Base-by-base conservation (phyloP, 1,284 basidiomycete species). In the Ceratorhiza oryzae-sativae region DNA sequence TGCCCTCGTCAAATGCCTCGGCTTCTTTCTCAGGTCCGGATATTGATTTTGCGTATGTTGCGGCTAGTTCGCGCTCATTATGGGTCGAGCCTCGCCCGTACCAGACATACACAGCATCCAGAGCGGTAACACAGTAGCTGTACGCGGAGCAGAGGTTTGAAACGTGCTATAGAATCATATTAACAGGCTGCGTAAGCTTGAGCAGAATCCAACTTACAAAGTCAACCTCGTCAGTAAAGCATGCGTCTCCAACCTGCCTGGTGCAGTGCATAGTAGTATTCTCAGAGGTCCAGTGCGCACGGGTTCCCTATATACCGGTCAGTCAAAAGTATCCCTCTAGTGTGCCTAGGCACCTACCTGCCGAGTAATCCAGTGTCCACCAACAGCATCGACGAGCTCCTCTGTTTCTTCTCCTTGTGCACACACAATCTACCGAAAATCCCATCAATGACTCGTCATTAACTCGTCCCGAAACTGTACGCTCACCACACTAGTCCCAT, bases 231-330 rank as follows among this genome's bases (percentile, higher is more conserved):
- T 93, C 90, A 65, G 92, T 87, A 73, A 86, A 82, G 30, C 88
- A 79, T 18, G 84, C 79, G 5, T 84, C 86, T n/a, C 81, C 77
- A 8, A 79, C 76, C 1, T 82, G 83, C 71, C 90, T 85, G 32
- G 91, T 83, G 55, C 88, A 80, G 74, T 93, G 91, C 90, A 93
- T 91, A 1, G 90, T 83, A 3, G 90, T 92, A 75, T 93, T 93
- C 70, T 92, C 91, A 0, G 86, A 77, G 6, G 87, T 86, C 91
- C 91, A 93, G 76, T 88, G 90, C 2, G 83, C 82, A 45, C 91
- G 86, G 36, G 85, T 81, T 13, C 91, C 91, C 88, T 93, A 70
- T 13, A 62, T 56, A 73, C 15, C 55, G 49, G 18, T 48, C 60
- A 74, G 18, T 56, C n/a, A 48, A 58, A 74, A 32, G 53, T 20